These are phyloP conservation scores for Trichoderma parareesei DNA, from an alignment of 495 filamentous ascomycete species.

Conservation along the genomic window DNA sequence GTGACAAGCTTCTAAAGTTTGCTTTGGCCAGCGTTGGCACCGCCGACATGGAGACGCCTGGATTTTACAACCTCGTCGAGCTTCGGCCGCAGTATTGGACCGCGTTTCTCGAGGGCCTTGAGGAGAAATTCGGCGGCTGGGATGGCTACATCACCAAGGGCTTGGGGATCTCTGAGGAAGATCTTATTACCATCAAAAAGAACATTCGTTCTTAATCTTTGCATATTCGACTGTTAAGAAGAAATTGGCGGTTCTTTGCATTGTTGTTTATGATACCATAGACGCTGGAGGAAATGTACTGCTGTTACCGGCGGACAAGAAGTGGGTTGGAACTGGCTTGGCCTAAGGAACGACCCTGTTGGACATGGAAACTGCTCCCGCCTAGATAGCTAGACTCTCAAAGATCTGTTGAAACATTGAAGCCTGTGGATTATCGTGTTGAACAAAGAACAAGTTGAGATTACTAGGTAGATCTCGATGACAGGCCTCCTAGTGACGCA, in stretches of 20 bases:
- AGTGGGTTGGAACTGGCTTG: too few species aligned
- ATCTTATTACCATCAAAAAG: conserved; percentile 32
- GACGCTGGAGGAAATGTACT: not conserved
- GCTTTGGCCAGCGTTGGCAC: conserved; percentile 26
- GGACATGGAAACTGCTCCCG: too few species aligned
- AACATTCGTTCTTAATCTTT: conserved; percentile 22
- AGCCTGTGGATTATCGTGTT: not conserved
- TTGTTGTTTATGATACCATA: conserved; percentile 6
- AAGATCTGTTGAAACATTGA: not conserved
- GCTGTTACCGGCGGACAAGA: too few species aligned
- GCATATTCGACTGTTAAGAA: not conserved
- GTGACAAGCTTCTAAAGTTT: conserved; percentile 33
- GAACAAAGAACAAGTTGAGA: too few species aligned
- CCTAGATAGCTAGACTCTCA: too few species aligned
- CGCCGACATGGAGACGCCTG: conserved; percentile 24
- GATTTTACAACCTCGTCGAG: conserved; percentile 33
- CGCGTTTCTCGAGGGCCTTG: conserved; percentile 30
- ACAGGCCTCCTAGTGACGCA: not conserved
- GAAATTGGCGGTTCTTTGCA: not conserved
- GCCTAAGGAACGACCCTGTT: too few species aligned
- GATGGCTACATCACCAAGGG: conserved; percentile 31
- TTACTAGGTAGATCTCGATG: too few species aligned
- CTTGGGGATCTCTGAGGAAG: conserved; percentile 33
- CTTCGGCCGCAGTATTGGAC: conserved; percentile 28
- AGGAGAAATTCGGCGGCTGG: conserved; percentile 34